A percentile compares a stretch with the other conserved stretches of the same genome.
Evolutionary conservation across 176 grass and related monocot species (phyloP).

Genomic region (Areca catechu): DNA sequence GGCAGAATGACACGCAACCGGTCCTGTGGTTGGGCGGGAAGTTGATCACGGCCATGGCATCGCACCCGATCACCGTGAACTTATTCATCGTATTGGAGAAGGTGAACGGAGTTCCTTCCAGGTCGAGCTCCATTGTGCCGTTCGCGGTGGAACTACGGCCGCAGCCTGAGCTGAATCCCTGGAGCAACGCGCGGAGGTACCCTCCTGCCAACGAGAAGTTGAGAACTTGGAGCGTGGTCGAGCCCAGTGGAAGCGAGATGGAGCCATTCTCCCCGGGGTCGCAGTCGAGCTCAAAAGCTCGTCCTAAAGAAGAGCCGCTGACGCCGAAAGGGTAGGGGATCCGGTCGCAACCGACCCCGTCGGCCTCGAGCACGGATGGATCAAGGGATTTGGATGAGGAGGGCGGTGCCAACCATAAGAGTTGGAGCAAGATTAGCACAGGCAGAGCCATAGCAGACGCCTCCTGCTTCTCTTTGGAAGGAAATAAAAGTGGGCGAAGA

Average conservation of each 20-base stretch:
- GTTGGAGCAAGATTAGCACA: no score
- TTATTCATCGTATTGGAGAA: slow-evolving; percentile 50
- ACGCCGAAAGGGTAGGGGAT: slow-evolving; percentile 49
- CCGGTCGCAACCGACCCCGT: background rate
- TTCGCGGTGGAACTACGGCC: background rate
- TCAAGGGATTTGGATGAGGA: no score
- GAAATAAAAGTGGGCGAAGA: no score
- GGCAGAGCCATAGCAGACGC: no score
- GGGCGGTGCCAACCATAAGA: no score
- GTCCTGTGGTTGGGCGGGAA: background rate
- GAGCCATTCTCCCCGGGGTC: background rate
- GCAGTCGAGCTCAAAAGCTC: slow-evolving; percentile 22
- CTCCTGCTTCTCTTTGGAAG: no score
- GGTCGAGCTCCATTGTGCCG: slow-evolving; percentile 2
- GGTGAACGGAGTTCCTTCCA: slow-evolving; percentile 39
- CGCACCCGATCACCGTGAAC: slow-evolving; percentile 47
- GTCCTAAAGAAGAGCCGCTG: background rate
- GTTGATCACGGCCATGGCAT: slow-evolving; percentile 23
- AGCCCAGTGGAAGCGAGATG: slow-evolving; percentile 1
- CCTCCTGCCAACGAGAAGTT: slow-evolving; percentile 31
- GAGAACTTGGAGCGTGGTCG: slow-evolving; percentile 1
- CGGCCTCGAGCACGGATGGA: no score
- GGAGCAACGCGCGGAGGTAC: slow-evolving; percentile 22
- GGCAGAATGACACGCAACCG: slow-evolving; percentile 43
- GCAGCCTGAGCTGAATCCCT: slow-evolving; percentile 5